These are phyloP conservation scores for Platanthera zijinensis DNA, from an alignment of 106 monocot genomes.

Conservation along the genomic window DNA sequence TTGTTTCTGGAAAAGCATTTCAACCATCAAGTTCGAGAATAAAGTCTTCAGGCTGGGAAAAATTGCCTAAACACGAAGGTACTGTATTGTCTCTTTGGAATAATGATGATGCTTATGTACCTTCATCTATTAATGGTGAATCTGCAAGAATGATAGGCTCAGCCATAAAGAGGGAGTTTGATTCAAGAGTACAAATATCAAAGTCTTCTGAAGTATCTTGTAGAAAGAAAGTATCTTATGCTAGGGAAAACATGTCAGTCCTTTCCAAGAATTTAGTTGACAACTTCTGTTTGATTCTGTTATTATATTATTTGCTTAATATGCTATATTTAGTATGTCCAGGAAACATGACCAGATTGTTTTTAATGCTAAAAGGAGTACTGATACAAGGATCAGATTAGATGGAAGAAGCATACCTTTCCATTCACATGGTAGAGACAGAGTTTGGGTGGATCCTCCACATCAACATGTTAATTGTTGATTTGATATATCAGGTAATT, in stretches of 20 bases:
- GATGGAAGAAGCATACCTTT: constrained; percentile 24
- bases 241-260: constrained; percentile 49
- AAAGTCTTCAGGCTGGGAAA: constrained; percentile 75
- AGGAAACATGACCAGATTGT: constrained; percentile 28
- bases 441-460: constrained; percentile 24
- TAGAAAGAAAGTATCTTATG: constrained; percentile 30
- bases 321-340: background rate
- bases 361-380: constrained; percentile 29
- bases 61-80: constrained; percentile 27
- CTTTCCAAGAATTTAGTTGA: background rate
- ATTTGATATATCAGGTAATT: constrained; percentile 32
- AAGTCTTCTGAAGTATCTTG: constrained; percentile 31
- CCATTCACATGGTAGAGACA: constrained; percentile 25
- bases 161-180: constrained; percentile 24
- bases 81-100: constrained; percentile 5
- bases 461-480: constrained; percentile 13
- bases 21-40: constrained; percentile 19
- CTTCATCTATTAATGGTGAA: constrained; percentile 9
- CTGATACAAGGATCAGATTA: constrained; percentile 10
- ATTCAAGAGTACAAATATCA: constrained; percentile 28
- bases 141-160: constrained; percentile 11
- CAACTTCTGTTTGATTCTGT: background rate
- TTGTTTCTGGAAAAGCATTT: constrained; percentile 11
- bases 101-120: constrained; percentile 3
- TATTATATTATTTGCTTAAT: background rate